Conservation (phyloP, 495 filamentous ascomycete genomes). For the Penicillium turbatum region DNA sequence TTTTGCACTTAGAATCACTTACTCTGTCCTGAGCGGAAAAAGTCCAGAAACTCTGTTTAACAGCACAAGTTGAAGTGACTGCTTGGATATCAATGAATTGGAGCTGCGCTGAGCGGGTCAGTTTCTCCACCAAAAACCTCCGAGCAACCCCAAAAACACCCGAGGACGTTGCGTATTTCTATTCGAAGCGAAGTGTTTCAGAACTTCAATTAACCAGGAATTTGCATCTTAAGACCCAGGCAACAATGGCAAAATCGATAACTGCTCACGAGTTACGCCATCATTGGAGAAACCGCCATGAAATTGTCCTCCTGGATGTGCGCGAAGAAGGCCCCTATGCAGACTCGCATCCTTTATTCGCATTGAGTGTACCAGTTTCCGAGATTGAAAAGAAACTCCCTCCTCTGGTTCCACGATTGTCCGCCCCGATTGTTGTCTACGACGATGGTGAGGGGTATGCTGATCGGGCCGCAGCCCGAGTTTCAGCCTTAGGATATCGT, state of each 20-base stretch:
- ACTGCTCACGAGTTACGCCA: conserved; percentile 12
- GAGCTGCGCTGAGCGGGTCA: not conserved
- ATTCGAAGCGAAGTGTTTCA: no score
- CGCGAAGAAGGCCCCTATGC: conserved; percentile 27
- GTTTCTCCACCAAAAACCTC: conserved; percentile 3
- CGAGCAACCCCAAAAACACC: conserved; percentile 5
- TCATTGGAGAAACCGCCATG: conserved; percentile 15
- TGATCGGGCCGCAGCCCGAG: conserved; percentile 13
- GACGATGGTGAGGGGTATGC: conserved; percentile 22
- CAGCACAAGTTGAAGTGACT: not conserved
- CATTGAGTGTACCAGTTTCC: conserved; percentile 22
- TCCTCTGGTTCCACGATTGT: conserved; percentile 13
- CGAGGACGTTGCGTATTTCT: not conserved
- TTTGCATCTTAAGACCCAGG: no score
- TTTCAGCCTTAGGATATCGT: conserved; percentile 15
- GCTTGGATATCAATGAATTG: not conserved
- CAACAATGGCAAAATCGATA: conserved; percentile 14
- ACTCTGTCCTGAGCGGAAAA: no score
- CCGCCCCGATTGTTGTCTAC: conserved; percentile 19
- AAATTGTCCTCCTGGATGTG: conserved; percentile 23
- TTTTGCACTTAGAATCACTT: no score
- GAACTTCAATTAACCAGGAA: not conserved
- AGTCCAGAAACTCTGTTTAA: not conserved
- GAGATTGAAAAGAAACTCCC: conserved; percentile 22
- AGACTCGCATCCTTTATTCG: conserved; percentile 20